These are phyloP conservation scores for Bipolaris victoriae DNA, from an alignment of 2,329 filamentous ascomycete genomes.

Conservation along the genomic window DNA sequence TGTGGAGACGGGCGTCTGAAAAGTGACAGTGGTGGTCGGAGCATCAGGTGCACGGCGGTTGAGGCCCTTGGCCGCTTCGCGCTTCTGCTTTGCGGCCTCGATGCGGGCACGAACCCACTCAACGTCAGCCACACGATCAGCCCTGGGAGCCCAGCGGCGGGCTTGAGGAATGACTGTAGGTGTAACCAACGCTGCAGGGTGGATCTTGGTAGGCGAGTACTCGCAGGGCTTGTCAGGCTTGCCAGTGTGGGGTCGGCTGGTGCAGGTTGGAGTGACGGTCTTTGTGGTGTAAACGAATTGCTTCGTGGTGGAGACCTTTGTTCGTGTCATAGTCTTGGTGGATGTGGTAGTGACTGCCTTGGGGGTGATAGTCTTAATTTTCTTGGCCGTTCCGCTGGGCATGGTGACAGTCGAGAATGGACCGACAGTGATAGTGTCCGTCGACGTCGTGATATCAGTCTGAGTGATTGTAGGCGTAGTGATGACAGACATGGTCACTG, in stretches of 20 bases:
- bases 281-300: conserved; percentile 38
- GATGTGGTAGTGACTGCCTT: conserved; percentile 32
- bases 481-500: conserved; percentile 42
- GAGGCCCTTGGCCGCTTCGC: conserved; percentile 26
- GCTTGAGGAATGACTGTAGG: conserved; percentile 32
- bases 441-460: conserved; percentile 33
- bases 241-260: conserved; percentile 35
- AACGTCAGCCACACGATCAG: conserved; percentile 39
- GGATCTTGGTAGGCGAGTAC: conserved; percentile 46
- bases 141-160: conserved; percentile 32
- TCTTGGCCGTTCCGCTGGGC: conserved; percentile 41
- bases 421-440: conserved; percentile 32
- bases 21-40: conserved; percentile 44
- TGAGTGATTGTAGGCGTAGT: conserved; percentile 34
- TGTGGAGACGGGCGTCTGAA: conserved; percentile 33
- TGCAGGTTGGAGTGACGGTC: conserved; percentile 50
- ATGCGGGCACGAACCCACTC: conserved; percentile 45
- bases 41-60: conserved; percentile 47
- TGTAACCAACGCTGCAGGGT: conserved; percentile 38
- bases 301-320: conserved; percentile 35
- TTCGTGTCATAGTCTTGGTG: conserved; percentile 37
- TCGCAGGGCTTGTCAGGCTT: conserved; percentile 44
- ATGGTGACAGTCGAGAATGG: conserved; percentile 41
- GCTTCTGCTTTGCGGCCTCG: conserved; percentile 43
- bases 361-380: conserved; percentile 42